phyloP scores from a whole-genome alignment of 2,329 filamentous ascomycete genomes.

The Septoria linicola region DNA sequence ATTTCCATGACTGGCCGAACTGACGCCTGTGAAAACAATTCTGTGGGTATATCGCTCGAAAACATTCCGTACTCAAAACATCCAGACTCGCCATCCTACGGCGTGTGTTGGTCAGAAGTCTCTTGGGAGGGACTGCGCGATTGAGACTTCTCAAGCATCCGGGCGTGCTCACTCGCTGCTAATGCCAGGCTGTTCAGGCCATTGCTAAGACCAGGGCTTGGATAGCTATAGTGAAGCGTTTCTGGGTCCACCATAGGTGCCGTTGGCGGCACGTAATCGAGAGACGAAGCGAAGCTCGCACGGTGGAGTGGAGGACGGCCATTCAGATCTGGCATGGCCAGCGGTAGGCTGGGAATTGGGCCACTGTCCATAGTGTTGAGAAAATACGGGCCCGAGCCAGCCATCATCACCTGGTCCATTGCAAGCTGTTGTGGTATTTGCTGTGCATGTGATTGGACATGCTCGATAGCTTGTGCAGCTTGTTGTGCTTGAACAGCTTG shows the following conservation, averaged over 20 bases:
- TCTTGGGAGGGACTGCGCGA: conserved; percentile 29
- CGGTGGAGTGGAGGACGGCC: conserved; percentile 37
- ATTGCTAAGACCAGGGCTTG: conserved; percentile 40
- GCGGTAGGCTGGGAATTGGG: conserved; percentile 38
- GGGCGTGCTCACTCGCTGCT: conserved; percentile 38
- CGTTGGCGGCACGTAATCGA: conserved; percentile 37
- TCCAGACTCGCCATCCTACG: conserved; percentile 6
- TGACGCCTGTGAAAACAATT: conserved; percentile 14
- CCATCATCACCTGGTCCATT: conserved; percentile 33
- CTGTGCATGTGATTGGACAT: conserved; percentile 21
- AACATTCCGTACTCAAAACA: conserved; percentile 15
- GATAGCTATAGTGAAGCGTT: conserved; percentile 39
- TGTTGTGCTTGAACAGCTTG: conserved; percentile 19
- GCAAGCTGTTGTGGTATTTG: conserved; percentile 24
- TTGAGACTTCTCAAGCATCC: conserved; percentile 35
- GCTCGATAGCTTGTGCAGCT: conserved; percentile 21
- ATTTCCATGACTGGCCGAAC: conserved; percentile 1
- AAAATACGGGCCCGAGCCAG: conserved; percentile 37
- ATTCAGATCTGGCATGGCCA: conserved; percentile 35
- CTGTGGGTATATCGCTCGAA: conserved; percentile 22
- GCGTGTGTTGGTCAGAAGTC: conserved; percentile 19
- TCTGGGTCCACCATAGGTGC: conserved; percentile 36
- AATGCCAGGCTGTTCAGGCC: conserved; percentile 41
- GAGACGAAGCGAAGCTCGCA: conserved; percentile 34
- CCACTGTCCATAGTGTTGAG: conserved; percentile 35